Conservation (phyloP, 345 rosid species). For the Euphorbia pulcherrima region DNA sequence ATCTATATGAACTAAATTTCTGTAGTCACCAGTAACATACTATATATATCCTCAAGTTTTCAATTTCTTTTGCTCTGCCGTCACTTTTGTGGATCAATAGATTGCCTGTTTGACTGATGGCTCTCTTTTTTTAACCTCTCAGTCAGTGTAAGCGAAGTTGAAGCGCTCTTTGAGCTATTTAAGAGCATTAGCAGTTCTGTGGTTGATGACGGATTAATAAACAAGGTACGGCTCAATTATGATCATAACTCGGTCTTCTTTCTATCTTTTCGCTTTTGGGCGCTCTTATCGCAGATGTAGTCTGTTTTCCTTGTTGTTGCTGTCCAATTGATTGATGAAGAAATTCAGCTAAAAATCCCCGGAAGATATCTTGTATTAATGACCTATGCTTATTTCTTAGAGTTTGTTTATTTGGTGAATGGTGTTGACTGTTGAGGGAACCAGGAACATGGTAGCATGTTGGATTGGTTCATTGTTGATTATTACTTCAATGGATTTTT, state of each 20-base stretch:
- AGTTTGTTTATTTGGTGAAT: background rate
- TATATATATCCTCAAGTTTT: background rate
- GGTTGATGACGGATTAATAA: conserved; percentile 91
- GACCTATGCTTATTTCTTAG: too few species aligned
- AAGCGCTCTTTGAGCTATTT: conserved; percentile 91
- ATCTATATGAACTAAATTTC: background rate
- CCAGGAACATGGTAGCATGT: background rate
- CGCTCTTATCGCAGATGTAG: background rate
- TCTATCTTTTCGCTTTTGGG: background rate
- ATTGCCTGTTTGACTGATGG: background rate
- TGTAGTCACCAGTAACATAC: background rate
- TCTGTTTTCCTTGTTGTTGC: background rate
- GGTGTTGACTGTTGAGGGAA: background rate
- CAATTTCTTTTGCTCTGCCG: background rate
- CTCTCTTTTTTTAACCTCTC: conserved; percentile 22
- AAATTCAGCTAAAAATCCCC: background rate
- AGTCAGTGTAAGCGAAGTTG: conserved; percentile 99
- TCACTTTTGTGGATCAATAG: background rate
- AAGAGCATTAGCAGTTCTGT: conserved; percentile 97
- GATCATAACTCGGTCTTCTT: background rate
- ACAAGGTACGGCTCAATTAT: conserved; percentile 55
- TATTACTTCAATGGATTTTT: background rate
- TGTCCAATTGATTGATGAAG: background rate
- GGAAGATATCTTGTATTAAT: background rate
- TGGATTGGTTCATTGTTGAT: background rate